Evolutionary conservation across 176 grass and related monocot species (phyloP).

Genomic region (Rhynchospora breviuscula): DNA sequence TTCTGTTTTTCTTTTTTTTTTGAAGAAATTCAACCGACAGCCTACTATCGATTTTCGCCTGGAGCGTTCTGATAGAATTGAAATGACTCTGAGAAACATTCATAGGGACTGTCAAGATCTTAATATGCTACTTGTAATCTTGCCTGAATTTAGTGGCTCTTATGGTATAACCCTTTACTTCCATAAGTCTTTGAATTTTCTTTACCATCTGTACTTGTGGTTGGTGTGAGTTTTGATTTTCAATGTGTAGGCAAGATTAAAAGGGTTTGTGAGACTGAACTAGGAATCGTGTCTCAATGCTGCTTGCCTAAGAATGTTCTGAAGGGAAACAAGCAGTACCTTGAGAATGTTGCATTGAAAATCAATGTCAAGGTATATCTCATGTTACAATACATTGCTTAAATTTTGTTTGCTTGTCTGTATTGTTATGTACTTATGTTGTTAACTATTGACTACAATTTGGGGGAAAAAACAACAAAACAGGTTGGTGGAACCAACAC

Average conservation of each 20-base stretch:
- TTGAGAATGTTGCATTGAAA: constrained; percentile 73
- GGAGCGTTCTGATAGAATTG: constrained; percentile 29
- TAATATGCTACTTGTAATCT: constrained; percentile 52
- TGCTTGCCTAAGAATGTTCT: constrained; percentile 46
- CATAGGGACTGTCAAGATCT: constrained; percentile 31
- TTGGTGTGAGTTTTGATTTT: constrained; percentile 5
- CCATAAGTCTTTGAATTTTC: background rate
- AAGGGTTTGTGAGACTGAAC: constrained; percentile 59
- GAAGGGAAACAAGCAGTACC: constrained; percentile 47
- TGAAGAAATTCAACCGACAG: constrained; percentile 17
- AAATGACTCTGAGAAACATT: constrained; percentile 44
- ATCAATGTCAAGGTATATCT: constrained; percentile 79
- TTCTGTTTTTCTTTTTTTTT: constrained; percentile 14
- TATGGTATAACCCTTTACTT: constrained; percentile 38
- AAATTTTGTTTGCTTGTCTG: background rate
- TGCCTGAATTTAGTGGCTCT: constrained; percentile 45
- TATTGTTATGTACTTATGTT: background rate
- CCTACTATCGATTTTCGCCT: constrained; percentile 35
- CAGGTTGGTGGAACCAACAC: constrained; percentile 67
- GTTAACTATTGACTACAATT: background rate
- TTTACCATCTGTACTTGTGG: constrained; percentile 3
- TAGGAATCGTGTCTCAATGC: constrained; percentile 65
- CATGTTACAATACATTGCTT: background rate
- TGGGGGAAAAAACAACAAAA: background rate
- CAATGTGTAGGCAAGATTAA: constrained; percentile 49